phyloP scores from a whole-genome alignment of 257 asterid genomes.

The Rhazya stricta region DNA sequence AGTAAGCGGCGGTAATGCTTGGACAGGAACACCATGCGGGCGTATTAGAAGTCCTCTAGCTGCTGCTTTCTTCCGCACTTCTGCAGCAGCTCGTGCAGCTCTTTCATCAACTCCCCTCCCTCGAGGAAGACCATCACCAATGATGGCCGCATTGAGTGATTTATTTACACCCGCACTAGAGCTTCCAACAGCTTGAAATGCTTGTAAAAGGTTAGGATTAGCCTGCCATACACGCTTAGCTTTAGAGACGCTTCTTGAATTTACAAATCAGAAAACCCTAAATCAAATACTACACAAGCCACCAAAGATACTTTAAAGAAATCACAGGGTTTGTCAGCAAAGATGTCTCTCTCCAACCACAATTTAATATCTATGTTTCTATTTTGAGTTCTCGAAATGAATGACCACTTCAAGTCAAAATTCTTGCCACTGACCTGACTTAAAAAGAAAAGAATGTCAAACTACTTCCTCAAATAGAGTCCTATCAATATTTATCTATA shows the following conservation, averaged over 20 bases:
- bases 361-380: no score
- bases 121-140: constrained; percentile 53
- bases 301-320: not conserved
- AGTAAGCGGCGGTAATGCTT: constrained; percentile 52
- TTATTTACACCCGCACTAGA: constrained; percentile 33
- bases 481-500: not conserved
- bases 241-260: not conserved
- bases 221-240: constrained; percentile 47
- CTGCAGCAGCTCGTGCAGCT: constrained; percentile 86
- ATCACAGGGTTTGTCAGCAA: not conserved
- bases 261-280: not conserved
- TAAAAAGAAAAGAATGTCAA: not conserved
- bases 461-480: not conserved
- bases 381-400: not conserved
- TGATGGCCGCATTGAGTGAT: constrained; percentile 35
- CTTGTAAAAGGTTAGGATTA: constrained; percentile 75
- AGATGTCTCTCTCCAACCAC: not conserved
- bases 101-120: constrained; percentile 87
- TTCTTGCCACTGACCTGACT: not conserved
- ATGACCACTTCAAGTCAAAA: not conserved
- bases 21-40: constrained; percentile 61
- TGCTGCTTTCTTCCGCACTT: constrained; percentile 80
- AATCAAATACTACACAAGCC: not conserved
- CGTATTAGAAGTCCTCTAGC: constrained; percentile 74
- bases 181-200: constrained; percentile 56